phyloP scores from a whole-genome alignment of 768 basidiomycete genomes.

The Rhodocollybia butyracea region DNA sequence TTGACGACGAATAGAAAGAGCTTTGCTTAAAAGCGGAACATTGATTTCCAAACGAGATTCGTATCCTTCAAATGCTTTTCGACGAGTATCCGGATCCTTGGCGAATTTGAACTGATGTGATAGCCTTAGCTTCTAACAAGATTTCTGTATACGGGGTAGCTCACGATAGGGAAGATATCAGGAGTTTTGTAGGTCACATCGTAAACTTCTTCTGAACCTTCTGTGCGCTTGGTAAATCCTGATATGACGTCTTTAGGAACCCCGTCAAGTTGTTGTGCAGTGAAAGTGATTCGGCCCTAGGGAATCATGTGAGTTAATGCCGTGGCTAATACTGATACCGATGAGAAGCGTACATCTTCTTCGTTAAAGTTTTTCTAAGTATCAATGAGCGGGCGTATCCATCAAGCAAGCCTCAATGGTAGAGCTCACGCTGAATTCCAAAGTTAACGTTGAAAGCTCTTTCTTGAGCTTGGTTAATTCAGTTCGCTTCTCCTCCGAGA shows the following conservation, averaged over 20 bases:
- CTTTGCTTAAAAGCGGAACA: slow-evolving; percentile 63
- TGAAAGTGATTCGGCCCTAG: slow-evolving; percentile 63
- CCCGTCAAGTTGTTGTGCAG: slow-evolving; percentile 71
- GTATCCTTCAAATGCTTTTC: slow-evolving; percentile 59
- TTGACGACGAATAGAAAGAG: slow-evolving; percentile 65
- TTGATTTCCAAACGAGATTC: slow-evolving; percentile 71
- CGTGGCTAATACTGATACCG: neutral
- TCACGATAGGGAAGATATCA: slow-evolving; percentile 74
- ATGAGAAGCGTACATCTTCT: slow-evolving; percentile 54
- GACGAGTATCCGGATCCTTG: slow-evolving; percentile 63
- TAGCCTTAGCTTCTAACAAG: neutral
- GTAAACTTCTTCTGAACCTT: slow-evolving; percentile 56
- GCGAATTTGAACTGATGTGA: slow-evolving; percentile 72
- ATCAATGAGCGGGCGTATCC: neutral
- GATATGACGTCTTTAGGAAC: slow-evolving; percentile 77
- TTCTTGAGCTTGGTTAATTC: slow-evolving; percentile 65
- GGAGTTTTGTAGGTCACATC: slow-evolving; percentile 81
- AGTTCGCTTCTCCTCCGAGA: slow-evolving; percentile 60
- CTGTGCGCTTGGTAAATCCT: slow-evolving; percentile 67
- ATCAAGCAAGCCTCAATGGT: neutral
- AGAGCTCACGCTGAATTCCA: slow-evolving; percentile 74
- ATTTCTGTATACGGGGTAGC: slow-evolving; percentile 16
- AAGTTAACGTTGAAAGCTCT: slow-evolving; percentile 67
- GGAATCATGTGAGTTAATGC: neutral
- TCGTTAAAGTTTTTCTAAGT: slow-evolving; percentile 85